Evolutionary conservation across 371 early-diverging fungal genomes (phyloP), one percentile per base, ranked within the genome.

Genomic region (Lichtheimia ornata): DNA sequence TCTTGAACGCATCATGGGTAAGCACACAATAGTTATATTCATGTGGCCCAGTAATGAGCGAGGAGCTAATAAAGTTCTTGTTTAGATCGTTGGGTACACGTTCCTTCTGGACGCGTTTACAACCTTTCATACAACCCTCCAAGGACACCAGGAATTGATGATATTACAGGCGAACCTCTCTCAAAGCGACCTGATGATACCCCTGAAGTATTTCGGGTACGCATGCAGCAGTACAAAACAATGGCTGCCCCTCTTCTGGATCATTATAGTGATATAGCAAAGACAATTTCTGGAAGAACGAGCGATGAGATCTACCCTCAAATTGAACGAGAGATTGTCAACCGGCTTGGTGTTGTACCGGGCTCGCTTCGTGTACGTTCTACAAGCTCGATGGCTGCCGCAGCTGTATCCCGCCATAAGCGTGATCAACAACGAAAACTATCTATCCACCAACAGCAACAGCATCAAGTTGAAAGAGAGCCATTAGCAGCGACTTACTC

Each of bases 51-150:
- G 11, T 35, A 4, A 1, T 28, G 11, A 35, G 11, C 11, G 49
- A 47, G 17, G 17, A 35, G 22, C 27, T 53, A 30, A 45, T 45
- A 25, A 27, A 57, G 9, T 7, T 17, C 17, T 17, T 47, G 6
- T 22, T 51, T 77, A 86, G 94, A 94, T 79, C 91, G 97, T 30
- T 97, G 95, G 91, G 90, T 97, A 44, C 97, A 97, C 65, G 86
- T 93, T 49, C 90, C 94, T 17, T 93, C 92, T 15, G 98, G 98
- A 4, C 84, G 98, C 17, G 94, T 95, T 14, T 97, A 97, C 74
- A 95, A 97, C 67, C 64, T 92, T 63, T 84, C 85, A 11, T 99
- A 94, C 76, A 97, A 97, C 61, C 98, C 99, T 50, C 99, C 99
- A 6, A 85, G 84, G 64, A 74, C 73, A 2, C 67, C 83, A 13